Base-by-base conservation (phyloP, 768 basidiomycete genomes). In the Chiua virens region DNA sequence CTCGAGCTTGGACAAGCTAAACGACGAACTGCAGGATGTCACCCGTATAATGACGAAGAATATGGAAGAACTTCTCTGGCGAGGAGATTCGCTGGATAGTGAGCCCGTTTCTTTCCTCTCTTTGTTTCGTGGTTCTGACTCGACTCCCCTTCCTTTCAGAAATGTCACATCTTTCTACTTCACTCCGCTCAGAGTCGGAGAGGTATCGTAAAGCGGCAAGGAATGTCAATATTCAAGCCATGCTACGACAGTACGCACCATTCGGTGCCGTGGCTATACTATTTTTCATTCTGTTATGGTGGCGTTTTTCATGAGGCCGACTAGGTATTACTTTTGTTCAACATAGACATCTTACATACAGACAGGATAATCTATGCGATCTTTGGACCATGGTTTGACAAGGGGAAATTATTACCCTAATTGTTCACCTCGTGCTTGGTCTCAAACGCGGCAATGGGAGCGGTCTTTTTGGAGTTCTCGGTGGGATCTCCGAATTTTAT, bases 31-130 rank as follows among this genome's bases (percentile, higher is more conserved):
- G 34, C 93, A 97, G 66, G 97, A 99, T 64, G 97, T 99, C 53
- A 98, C 97, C 43, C 79, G 92, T 57, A 98, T 99, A 71, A 98
- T 99, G 97, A 98, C 97, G 9, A 98, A 99, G 77, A 98, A 99
- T 65, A 99, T 99, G 96, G 97, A 99, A 71, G 97, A 99, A 71
- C 75, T 99, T 45, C 73, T 99, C 43, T 98, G 96, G 97, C 79
- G 97, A 68, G 97, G 97, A 23, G 97, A 99, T 69, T 96, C 92
- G 27, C 78, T 99, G 52, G 97, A 99, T 70, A 79, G 97, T 96
- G 64, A 60, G 89, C 74, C 41, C 36, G 22, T 55, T n/a, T 13
- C 15, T 21, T 42, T 30, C 50, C 28, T 37, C 2, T 25, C 23
- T 46, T 23, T n/a, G 11, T 1, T 27, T 10, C n/a, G 6, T 25